phyloP scores from a whole-genome alignment of 306 rosid genomes.

The Sophora flavescens region DNA sequence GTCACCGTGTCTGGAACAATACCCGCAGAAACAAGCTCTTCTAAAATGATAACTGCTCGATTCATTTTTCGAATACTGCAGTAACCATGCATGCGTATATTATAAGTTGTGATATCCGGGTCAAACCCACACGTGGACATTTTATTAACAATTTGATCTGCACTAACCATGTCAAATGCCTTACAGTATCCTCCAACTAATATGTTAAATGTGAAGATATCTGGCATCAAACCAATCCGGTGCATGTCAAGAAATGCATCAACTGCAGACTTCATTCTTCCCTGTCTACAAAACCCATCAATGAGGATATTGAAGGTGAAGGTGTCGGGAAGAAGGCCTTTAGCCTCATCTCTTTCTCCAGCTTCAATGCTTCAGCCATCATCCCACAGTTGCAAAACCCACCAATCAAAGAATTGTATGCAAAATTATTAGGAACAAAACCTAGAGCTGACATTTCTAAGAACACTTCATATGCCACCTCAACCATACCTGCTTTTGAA shows the following conservation, averaged over 20 bases:
- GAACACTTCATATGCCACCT: slow-evolving; percentile 62
- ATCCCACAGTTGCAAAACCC: slow-evolving; percentile 64
- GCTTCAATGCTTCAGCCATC: slow-evolving; percentile 63
- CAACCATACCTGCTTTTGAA: slow-evolving; percentile 65
- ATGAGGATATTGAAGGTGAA: slow-evolving; percentile 75
- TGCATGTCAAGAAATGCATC: slow-evolving; percentile 63
- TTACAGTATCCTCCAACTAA: slow-evolving; percentile 76
- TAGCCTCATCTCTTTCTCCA: slow-evolving; percentile 73
- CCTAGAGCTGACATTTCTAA: slow-evolving; percentile 67
- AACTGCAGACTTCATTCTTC: slow-evolving; percentile 72
- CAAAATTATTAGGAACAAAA: slow-evolving; percentile 77
- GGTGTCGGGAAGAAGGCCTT: slow-evolving; percentile 75
- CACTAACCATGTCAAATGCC: slow-evolving; percentile 69
- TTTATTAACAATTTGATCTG: slow-evolving; percentile 61
- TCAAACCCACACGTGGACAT: slow-evolving; percentile 66
- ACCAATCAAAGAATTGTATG: slow-evolving; percentile 76
- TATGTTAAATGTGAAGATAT: slow-evolving; percentile 72
- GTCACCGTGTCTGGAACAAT: slow-evolving; percentile 71
- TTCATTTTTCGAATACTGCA: slow-evolving; percentile 61
- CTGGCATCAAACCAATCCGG: slow-evolving; percentile 64
- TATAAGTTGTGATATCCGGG: slow-evolving; percentile 79
- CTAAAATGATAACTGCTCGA: slow-evolving; percentile 61
- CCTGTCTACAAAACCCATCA: slow-evolving; percentile 70
- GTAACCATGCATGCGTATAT: slow-evolving; percentile 67
- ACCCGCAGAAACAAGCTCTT: slow-evolving; percentile 71